These are phyloP conservation scores for Cordia subcordata DNA, from an alignment of 257 asterid species.

Conservation along the genomic window DNA sequence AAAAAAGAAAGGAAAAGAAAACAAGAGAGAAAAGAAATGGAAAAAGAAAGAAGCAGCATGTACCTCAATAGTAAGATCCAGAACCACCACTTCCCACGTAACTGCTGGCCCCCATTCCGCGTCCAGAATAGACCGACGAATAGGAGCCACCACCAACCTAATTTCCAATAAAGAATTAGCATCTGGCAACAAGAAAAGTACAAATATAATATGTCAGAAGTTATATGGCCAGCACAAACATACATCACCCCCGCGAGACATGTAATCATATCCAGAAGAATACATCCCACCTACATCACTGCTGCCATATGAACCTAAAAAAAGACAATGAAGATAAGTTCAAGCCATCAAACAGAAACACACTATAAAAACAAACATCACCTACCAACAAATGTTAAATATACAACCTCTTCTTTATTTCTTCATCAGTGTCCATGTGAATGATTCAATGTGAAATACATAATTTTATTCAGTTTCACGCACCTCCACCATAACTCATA, in stretches of 20 bases:
- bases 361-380: too few species aligned
- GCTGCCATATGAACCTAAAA: constrained; percentile 71
- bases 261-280: constrained; percentile 70
- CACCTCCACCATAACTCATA: constrained; percentile 82
- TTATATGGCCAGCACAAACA: constrained; percentile 11
- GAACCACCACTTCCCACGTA: constrained; percentile 83
- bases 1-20: too few species aligned
- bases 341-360: background rate
- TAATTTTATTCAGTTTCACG: background rate
- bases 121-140: constrained; percentile 76
- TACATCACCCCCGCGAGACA: constrained; percentile 83
- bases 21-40: background rate
- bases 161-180: constrained; percentile 3
- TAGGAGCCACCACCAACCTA: constrained; percentile 90
- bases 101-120: constrained; percentile 65
- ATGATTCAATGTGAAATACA: background rate
- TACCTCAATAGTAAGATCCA: constrained; percentile 86
- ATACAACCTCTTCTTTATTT: background rate
- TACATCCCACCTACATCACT: constrained; percentile 76
- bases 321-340: constrained; percentile 6
- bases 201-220: too few species aligned
- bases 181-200: background rate
- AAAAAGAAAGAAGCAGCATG: background rate
- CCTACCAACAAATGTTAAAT: background rate
- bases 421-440: background rate